A percentile compares a stretch with the other conserved stretches of the same genome.
Conservation (phyloP, 257 asterid genomes). For the Solanum etuberosum region DNA sequence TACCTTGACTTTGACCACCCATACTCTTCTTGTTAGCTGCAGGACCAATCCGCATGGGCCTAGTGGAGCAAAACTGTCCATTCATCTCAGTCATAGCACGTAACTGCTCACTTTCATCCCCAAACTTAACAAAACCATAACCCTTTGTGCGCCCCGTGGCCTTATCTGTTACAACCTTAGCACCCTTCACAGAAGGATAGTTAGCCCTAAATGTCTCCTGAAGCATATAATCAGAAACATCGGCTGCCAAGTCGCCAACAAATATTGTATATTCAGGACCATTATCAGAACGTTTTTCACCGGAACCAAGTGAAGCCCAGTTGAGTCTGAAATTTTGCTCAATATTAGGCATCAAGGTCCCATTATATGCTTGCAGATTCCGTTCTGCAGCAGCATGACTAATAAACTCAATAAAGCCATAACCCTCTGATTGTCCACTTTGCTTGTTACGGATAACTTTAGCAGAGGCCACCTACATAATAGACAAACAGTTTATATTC, state of each 20-base stretch:
- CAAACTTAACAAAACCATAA: conserved; percentile 78
- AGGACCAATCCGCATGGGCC: conserved; percentile 92
- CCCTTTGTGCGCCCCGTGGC: conserved; percentile 81
- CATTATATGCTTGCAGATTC: conserved; percentile 52
- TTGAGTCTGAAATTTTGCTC: conserved; percentile 58
- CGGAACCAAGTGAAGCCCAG: conserved; percentile 80
- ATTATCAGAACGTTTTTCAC: conserved; percentile 63
- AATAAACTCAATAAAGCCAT: conserved; percentile 74
- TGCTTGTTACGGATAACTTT: conserved; percentile 70
- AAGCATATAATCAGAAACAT: conserved; percentile 60
- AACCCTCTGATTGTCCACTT: conserved; percentile 67
- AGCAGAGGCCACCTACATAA: conserved; percentile 38
- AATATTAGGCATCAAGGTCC: conserved; percentile 50
- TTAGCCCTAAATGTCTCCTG: conserved; percentile 58
- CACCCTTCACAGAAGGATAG: conserved; percentile 70
- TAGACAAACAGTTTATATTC: background rate
- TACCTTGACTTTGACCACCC: conserved; percentile 47
- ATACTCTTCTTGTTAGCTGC: conserved; percentile 71
- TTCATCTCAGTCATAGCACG: conserved; percentile 87
- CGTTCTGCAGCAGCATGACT: conserved; percentile 52
- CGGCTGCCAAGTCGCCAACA: conserved; percentile 91
- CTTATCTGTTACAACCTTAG: conserved; percentile 76
- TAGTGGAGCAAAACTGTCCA: conserved; percentile 63
- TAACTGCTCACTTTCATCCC: conserved; percentile 70
- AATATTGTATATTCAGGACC: conserved; percentile 61